Conservation (phyloP, 2,329 filamentous ascomycete species). For the Fusarium continuum region DNA sequence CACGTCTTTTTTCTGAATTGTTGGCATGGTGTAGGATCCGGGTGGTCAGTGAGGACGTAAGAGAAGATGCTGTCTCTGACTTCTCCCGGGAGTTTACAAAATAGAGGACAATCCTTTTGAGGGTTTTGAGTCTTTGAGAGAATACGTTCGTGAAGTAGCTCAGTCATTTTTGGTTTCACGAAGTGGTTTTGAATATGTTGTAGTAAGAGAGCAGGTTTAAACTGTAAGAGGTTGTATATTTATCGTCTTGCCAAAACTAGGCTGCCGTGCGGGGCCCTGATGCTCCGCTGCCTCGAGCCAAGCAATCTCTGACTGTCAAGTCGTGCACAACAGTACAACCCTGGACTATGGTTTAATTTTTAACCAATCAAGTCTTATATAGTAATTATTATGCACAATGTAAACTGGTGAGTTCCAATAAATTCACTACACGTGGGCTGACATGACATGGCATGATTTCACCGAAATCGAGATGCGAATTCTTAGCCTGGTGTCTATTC, state of each 20-base stretch:
- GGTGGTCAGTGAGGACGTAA: conserved; percentile 51
- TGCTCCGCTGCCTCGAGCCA: not conserved
- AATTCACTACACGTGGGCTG: not conserved
- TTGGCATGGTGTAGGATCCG: conserved; percentile 42
- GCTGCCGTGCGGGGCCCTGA: conserved; percentile 21
- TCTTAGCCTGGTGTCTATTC: not conserved
- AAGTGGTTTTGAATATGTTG: not conserved
- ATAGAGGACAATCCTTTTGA: conserved; percentile 45
- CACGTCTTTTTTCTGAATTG: conserved; percentile 46
- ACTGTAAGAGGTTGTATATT: not conserved
- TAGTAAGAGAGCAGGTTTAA: too few relatives aligned
- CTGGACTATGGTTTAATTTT: too few relatives aligned
- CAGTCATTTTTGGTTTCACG: conserved; percentile 2
- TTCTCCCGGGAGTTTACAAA: conserved; percentile 56
- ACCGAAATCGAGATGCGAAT: too few relatives aligned
- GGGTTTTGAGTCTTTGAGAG: not conserved
- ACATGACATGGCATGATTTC: too few relatives aligned
- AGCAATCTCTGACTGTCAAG: not conserved
- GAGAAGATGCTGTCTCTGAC: conserved; percentile 59
- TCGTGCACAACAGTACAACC: not conserved
- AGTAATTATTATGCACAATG: not conserved
- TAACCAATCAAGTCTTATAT: not conserved
- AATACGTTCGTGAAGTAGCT: not conserved
- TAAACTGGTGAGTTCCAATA: not conserved
- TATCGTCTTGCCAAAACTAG: not conserved